Percentiles rank a stretch among this genome's conserved stretches.
phyloP scores from a whole-genome alignment of 2,329 filamentous ascomycete species.

The Elsinoe perseae region DNA sequence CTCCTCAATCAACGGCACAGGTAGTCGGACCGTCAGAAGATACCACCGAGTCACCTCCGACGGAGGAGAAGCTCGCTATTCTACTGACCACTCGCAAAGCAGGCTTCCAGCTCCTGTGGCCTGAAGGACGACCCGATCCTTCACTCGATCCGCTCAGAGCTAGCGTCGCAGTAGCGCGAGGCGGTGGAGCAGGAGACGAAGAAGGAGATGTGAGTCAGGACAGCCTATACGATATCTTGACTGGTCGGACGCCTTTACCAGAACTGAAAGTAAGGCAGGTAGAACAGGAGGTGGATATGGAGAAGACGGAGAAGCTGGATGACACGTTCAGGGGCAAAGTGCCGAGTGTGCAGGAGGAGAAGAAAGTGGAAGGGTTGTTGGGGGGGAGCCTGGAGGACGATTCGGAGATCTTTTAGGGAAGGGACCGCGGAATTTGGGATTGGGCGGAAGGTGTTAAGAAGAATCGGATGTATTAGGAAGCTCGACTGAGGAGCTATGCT shows the following conservation, averaged over 20 bases:
- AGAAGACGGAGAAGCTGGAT: background rate
- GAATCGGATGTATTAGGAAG: background rate
- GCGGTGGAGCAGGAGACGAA: constrained; percentile 18
- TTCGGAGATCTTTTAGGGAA: constrained; percentile 15
- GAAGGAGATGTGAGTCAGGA: constrained; percentile 38
- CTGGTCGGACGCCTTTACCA: constrained; percentile 38
- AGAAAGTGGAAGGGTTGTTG: background rate
- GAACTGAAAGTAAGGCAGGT: constrained; percentile 20
- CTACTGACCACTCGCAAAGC: constrained; percentile 29
- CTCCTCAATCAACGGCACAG: background rate
- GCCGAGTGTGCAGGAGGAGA: background rate
- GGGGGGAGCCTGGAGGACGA: constrained; percentile 9
- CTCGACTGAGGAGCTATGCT: background rate
- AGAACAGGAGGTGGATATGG: background rate
- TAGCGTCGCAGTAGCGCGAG: constrained; percentile 22
- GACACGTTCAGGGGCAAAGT: background rate
- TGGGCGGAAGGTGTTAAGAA: background rate
- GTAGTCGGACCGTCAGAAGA: background rate
- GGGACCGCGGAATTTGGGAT: background rate
- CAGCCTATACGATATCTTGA: constrained; percentile 42
- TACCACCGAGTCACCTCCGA: background rate
- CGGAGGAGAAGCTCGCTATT: constrained; percentile 31
- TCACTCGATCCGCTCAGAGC: constrained; percentile 28
- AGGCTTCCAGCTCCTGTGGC: constrained; percentile 36
- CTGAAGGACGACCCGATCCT: constrained; percentile 29